Conservation (phyloP, 371 early-diverging fungal genomes). For the Entomophthora muscae region DNA sequence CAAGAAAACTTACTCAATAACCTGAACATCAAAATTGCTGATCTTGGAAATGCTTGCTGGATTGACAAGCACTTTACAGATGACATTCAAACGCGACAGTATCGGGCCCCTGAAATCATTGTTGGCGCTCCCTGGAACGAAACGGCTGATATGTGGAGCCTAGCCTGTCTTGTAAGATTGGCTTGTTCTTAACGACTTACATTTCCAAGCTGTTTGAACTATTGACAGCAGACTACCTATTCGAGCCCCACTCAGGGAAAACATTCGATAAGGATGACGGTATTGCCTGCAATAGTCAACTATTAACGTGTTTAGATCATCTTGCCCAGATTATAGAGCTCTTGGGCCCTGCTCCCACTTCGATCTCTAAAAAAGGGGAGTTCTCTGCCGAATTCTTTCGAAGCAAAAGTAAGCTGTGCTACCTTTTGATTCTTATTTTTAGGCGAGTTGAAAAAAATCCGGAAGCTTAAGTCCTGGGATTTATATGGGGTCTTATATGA, state of each 20-base stretch:
- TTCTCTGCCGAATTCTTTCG: conserved; percentile 63
- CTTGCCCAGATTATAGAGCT: conserved; percentile 91
- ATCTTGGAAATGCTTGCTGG: conserved; percentile 97
- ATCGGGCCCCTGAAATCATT: conserved; percentile 94
- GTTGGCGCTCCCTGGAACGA: conserved; percentile 82
- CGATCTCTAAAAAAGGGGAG: conserved; percentile 51
- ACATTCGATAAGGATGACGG: conserved; percentile 82
- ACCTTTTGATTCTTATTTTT: conserved; percentile 27
- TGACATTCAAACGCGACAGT: conserved; percentile 96
- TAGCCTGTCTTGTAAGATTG: conserved; percentile 71
- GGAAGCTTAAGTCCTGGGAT: conserved; percentile 58
- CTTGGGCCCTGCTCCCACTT: conserved; percentile 61
- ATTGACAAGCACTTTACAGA: conserved; percentile 83
- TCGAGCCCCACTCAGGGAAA: conserved; percentile 78
- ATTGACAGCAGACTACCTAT: conserved; percentile 84
- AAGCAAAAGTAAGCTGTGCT: conserved; percentile 41
- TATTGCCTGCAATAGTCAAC: conserved; percentile 14
- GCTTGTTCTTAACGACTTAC: background rate
- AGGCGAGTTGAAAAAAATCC: conserved; percentile 69
- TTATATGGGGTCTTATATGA: conserved; percentile 66
- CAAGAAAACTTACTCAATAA: conserved; percentile 9
- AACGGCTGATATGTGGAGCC: conserved; percentile 94
- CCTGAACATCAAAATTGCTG: conserved; percentile 83
- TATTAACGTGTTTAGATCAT: conserved; percentile 45
- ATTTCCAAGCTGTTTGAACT: conserved; percentile 49